phyloP scores from a whole-genome alignment of 805 yeast species.

The Pichia paraexigua region DNA sequence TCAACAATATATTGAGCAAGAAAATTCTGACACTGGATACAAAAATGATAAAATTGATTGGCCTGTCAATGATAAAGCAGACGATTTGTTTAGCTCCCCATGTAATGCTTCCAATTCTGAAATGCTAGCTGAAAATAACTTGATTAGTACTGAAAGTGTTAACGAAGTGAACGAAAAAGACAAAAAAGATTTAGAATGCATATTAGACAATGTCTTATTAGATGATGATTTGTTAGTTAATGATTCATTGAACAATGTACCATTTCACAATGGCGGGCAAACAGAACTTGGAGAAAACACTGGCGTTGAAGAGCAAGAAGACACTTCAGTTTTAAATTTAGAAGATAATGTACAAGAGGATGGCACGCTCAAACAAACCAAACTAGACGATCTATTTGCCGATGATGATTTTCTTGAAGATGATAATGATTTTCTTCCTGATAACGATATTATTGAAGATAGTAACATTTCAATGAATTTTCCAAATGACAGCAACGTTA shows the following conservation, averaged over 20 bases:
- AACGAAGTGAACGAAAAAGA: slow-evolving; percentile 37
- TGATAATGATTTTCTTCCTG: not conserved
- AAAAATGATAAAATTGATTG: not conserved
- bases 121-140: not conserved
- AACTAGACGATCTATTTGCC: not conserved
- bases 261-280: not conserved
- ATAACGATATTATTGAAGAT: not conserved
- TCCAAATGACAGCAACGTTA: not conserved
- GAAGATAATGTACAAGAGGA: not conserved
- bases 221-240: slow-evolving; percentile 14
- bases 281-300: not conserved
- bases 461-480: not conserved
- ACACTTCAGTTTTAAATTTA: not conserved
- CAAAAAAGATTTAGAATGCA: slow-evolving; percentile 31
- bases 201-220: slow-evolving; percentile 28
- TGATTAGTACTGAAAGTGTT: slow-evolving; percentile 10
- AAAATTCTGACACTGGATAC: not conserved
- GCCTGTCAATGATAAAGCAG: not conserved
- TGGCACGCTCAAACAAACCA: not conserved
- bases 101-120: not conserved
- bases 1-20: not conserved
- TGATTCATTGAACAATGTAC: not conserved
- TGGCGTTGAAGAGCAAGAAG: not conserved
- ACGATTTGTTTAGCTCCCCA: not conserved
- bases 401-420: not conserved